phyloP scores from a whole-genome alignment of 805 yeast genomes.

The Debaryomyces tyrocola region DNA sequence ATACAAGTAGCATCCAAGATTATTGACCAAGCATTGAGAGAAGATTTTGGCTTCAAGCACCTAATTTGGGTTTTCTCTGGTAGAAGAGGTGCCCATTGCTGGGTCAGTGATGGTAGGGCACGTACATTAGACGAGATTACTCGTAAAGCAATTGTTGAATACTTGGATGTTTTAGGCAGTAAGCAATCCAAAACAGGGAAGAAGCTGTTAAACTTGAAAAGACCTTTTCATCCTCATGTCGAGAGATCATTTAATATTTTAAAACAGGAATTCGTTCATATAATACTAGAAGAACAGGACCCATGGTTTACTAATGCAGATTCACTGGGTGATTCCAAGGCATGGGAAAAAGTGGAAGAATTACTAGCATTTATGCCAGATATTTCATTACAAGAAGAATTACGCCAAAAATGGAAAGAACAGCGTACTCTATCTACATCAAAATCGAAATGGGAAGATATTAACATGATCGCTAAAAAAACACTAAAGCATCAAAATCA shows the following conservation, averaged over 20 bases:
- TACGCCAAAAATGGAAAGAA: constrained; percentile 58
- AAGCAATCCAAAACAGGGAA: constrained; percentile 35
- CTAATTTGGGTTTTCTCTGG: constrained; percentile 96
- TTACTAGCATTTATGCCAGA: constrained; percentile 66
- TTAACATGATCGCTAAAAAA: constrained; percentile 52
- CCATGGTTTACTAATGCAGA: constrained; percentile 60
- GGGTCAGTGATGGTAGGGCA: constrained; percentile 90
- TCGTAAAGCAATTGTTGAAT: constrained; percentile 79
- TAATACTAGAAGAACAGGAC: constrained; percentile 78
- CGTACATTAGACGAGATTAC: constrained; percentile 68
- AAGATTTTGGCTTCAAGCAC: constrained; percentile 87
- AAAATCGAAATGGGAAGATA: constrained; percentile 78
- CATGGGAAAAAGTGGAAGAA: constrained; percentile 50
- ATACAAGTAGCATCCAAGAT: constrained; percentile 81
- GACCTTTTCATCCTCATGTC: constrained; percentile 90
- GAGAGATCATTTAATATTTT: constrained; percentile 71
- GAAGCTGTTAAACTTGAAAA: constrained; percentile 53
- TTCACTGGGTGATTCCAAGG: constrained; percentile 44
- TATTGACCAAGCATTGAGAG: constrained; percentile 66
- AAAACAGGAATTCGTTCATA: constrained; percentile 59
- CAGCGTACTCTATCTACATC: constrained; percentile 36
- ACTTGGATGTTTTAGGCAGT: constrained; percentile 68
- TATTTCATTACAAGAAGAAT: constrained; percentile 49
- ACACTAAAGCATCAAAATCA: constrained; percentile 46
- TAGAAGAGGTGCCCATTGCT: constrained; percentile 98